phyloP scores from a whole-genome alignment of 805 yeast genomes.

The Candida ulmi region DNA sequence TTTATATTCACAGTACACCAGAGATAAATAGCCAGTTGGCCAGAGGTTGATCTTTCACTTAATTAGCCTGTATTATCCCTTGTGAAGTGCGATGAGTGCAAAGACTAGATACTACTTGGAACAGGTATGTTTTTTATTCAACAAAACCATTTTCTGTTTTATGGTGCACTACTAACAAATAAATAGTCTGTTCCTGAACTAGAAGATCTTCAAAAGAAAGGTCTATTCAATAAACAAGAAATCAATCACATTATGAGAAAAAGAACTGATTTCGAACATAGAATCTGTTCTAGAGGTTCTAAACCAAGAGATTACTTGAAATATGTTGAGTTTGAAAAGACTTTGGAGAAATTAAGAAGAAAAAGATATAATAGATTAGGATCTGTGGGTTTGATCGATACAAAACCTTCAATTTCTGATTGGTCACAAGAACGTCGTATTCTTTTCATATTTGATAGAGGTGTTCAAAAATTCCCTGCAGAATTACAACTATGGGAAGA shows the following conservation, averaged over 20 bases:
- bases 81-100: constrained; percentile 13
- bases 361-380: constrained; percentile 64
- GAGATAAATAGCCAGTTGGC: too few species aligned
- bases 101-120: constrained; percentile 53
- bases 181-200: constrained; percentile 75
- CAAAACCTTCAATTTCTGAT: constrained; percentile 65
- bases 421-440: constrained; percentile 84
- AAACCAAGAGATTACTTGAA: constrained; percentile 69
- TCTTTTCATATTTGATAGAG: constrained; percentile 77
- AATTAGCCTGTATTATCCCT: too few species aligned
- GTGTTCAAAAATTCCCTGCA: constrained; percentile 71
- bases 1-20: background rate
- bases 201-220: constrained; percentile 77
- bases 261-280: constrained; percentile 93
- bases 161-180: background rate
- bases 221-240: constrained; percentile 78
- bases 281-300: constrained; percentile 79
- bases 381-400: constrained; percentile 49
- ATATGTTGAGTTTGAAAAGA: constrained; percentile 76
- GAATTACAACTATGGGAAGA: constrained; percentile 74
- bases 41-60: too few species aligned
- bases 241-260: constrained; percentile 81
- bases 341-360: constrained; percentile 69
- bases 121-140: constrained; percentile 23
- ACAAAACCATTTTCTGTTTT: too few species aligned